Evolutionary conservation across 108 stramenopile genomes (phyloP).

Genomic region (Schizochytrium sp.): DNA sequence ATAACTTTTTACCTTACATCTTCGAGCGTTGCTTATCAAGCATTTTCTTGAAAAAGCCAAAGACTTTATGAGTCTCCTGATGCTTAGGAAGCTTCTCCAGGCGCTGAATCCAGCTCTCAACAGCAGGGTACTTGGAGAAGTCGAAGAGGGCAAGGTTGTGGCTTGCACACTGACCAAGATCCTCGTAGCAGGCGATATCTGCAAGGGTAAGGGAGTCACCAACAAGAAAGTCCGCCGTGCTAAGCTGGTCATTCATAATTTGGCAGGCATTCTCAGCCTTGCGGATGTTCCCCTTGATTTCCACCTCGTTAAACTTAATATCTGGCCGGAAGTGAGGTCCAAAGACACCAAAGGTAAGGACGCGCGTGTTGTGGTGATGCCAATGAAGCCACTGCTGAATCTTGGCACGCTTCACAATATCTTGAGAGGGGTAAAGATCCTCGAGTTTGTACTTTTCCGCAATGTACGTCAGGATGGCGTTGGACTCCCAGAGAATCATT

Average conservation of each 20-base stretch:
- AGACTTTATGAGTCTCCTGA: background rate
- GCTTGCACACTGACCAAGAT: slow-evolving; percentile 27
- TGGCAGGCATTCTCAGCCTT: background rate
- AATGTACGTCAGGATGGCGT: slow-evolving; percentile 39
- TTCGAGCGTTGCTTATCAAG: slow-evolving; percentile 12
- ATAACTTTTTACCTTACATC: background rate
- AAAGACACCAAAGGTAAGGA: slow-evolving; percentile 16
- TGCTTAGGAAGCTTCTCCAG: background rate
- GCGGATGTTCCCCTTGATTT: background rate
- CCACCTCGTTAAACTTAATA: background rate
- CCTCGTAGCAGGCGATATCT: slow-evolving; percentile 14
- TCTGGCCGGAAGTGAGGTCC: slow-evolving; percentile 50
- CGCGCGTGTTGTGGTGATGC: slow-evolving; percentile 58
- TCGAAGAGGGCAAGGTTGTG: slow-evolving; percentile 18
- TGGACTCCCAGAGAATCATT: slow-evolving; percentile 53
- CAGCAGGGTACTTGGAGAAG: slow-evolving; percentile 8
- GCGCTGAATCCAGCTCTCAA: background rate
- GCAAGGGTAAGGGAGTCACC: slow-evolving; percentile 9
- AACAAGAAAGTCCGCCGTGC: background rate
- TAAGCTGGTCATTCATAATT: background rate
- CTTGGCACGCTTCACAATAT: slow-evolving; percentile 48
- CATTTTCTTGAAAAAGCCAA: background rate
- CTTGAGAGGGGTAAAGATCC: slow-evolving; percentile 15
- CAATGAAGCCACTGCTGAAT: slow-evolving; percentile 48
- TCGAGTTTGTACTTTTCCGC: background rate